Base-by-base conservation (phyloP, 805 yeast genomes). In the Saturnispora hagleri region DNA sequence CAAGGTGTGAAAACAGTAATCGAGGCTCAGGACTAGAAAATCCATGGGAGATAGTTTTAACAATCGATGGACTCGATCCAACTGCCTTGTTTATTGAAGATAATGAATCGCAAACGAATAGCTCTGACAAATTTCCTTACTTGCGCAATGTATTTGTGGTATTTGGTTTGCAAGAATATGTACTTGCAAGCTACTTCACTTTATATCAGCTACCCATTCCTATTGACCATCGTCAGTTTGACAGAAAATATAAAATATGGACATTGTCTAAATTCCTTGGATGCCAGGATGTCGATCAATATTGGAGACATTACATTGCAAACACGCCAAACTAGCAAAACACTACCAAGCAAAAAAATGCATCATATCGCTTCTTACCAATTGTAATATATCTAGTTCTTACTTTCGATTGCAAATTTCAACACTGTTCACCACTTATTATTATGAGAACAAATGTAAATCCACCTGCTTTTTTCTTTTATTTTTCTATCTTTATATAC, bases 1-100 rank as follows among this genome's bases (percentile, higher is more conserved):
- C 63, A 5, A 54, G 61, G 18, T 54, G 58, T 4, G 31, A 56
- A 18, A 67, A 67, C 49, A 53, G 54, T 31, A 38, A 53, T n/a
- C 52, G 69, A 26, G 70, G 68, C 2, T 51, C 63, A 12, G 70
- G 70, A 3, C 22, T 64, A 20, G 68, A 65, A 34, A 50, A 51
- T n/a, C 59, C 58, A 26, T 67, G 55, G 56, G 69, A 64, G 38
- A 42, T 60, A 4, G 57, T 65, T 5, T 65, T 67, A 3, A 64
- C 56, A 42, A 52, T 56, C 13, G 57, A 56, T 35, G 69, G 68
- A 3, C 20, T 48, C 17, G 60, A 57, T 43, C 69, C 69, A 8
- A 46, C 53, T 3, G 47, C 43, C n/a, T 15, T 49, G n/a, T 49
- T 35, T 43, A 43, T 43, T 13, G 51, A 43, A 8, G 38, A 28